Evolutionary conservation across 495 filamentous ascomycete species (phyloP).

Genomic region (Penicillium salamii): DNA sequence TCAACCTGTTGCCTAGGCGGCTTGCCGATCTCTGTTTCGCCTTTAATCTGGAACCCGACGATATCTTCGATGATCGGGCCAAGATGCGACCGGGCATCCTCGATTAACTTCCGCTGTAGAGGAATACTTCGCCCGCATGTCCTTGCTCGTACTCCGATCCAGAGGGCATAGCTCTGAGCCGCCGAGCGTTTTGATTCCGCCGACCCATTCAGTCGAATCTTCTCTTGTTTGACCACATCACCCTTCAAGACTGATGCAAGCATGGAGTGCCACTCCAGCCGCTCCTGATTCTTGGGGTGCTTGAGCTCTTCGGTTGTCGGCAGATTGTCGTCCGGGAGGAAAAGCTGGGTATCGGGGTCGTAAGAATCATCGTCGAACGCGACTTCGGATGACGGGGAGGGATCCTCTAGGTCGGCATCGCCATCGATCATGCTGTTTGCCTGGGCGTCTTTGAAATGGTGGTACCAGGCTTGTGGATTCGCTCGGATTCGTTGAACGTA

Average conservation of each 20-base stretch:
- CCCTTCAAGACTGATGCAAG: constrained; percentile 91
- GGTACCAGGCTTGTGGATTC: constrained; percentile 60
- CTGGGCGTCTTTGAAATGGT: constrained; percentile 72
- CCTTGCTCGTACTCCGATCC: constrained; percentile 81
- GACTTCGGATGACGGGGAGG: constrained; percentile 79
- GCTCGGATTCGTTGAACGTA: constrained; percentile 77
- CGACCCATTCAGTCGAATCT: constrained; percentile 85
- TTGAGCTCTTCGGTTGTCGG: constrained; percentile 85
- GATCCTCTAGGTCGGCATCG: constrained; percentile 87
- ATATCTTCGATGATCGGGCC: constrained; percentile 78
- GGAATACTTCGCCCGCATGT: constrained; percentile 78
- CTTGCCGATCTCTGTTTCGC: constrained; percentile 88
- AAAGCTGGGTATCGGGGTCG: constrained; percentile 90
- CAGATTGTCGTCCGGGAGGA: constrained; percentile 80
- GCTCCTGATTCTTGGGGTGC: constrained; percentile 83
- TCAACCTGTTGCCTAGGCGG: constrained; percentile 80
- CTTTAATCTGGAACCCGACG: constrained; percentile 88
- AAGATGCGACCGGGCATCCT: constrained; percentile 68
- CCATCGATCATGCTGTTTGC: constrained; percentile 60
- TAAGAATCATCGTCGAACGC: constrained; percentile 80
- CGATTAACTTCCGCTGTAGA: constrained; percentile 77
- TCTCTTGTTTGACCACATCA: constrained; percentile 96
- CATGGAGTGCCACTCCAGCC: constrained; percentile 98
- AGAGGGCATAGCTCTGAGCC: constrained; percentile 77
- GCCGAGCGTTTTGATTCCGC: constrained; percentile 71